Evolutionary conservation across 2,329 filamentous ascomycete species (phyloP), one percentile per base, ranked within the genome.

Genomic region (Thelonectria blattea): DNA sequence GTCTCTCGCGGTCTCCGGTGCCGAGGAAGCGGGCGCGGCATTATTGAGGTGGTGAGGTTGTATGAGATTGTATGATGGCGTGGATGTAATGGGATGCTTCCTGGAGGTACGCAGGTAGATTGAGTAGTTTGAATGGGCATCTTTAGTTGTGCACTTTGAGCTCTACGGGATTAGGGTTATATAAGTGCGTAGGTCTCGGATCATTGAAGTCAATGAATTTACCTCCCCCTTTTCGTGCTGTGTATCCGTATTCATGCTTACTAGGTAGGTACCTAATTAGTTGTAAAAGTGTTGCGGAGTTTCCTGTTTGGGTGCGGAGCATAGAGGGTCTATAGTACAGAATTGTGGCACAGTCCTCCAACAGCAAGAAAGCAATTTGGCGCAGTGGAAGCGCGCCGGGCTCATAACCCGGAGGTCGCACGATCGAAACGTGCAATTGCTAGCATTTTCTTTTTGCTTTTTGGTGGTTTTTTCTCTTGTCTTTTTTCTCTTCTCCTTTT

Each of bases 1-100:
- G 73, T 55, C 60, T 70, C 20, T 74, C 73, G 18, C 61, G 69
- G 48, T 74, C 73, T 24, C 73, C 73, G 37, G 71, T 72, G 9
- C 72, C 72, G 10, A 61, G 71, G 65, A 74, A 75, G 58, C 72
- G 71, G 41, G 73, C 71, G 42, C 66, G 73, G 45, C 69, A 30
- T 72, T 72, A 9, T 71, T 72, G 9, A 61, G 71, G 65, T 73
- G 74, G 58, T 71, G 71, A 41, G 73, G 71, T 37, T 66, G 73
- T n/a, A 42, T 68, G 68, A n/a, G 68, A 66, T 32, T 70, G 65
- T 52, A 72, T 59, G 70, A 45, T 43, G 47, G 22, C n/a, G n/a
- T 17, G 17, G 34, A 37, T 37, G 34, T 37, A 15, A 15, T 37
- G 34, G 34, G 11, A 37, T 37, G 34, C 5, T 9, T 30, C 22